Conservation (phyloP, 164 flowering plant genomes). For the Euptelea pleiosperma region DNA sequence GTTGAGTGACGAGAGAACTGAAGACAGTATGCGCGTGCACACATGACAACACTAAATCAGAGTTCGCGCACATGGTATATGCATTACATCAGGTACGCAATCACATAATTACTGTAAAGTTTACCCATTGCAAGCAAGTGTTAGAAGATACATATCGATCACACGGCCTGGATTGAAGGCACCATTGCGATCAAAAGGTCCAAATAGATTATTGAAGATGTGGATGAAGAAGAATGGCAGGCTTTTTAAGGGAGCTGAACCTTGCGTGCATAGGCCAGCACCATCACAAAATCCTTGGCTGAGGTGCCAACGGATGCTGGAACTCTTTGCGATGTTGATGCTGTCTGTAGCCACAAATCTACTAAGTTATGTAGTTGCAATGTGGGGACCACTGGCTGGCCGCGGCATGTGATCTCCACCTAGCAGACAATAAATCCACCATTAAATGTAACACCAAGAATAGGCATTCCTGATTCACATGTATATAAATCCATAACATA, state of each 20-base stretch:
- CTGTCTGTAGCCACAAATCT: conserved; percentile 61
- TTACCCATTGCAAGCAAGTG: not conserved
- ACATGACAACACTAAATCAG: not conserved
- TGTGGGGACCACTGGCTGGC: conserved; percentile 60
- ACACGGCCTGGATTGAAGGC: not conserved
- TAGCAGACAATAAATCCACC: conserved; percentile 19
- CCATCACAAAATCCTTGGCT: conserved; percentile 87
- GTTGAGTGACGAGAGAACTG: too few species aligned
- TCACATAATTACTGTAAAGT: not conserved
- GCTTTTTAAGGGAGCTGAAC: conserved; percentile 6
- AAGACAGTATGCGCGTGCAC: too few species aligned
- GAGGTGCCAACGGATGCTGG: conserved; percentile 59
- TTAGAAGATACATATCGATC: not conserved
- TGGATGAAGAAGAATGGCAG: conserved; percentile 1
- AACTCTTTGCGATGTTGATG: conserved; percentile 41
- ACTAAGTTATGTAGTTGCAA: conserved; percentile 48
- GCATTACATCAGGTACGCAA: not conserved
- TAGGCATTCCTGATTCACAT: too few species aligned
- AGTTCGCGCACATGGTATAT: not conserved
- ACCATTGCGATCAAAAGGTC: too few species aligned
- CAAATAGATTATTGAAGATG: not conserved
- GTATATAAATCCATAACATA: too few species aligned
- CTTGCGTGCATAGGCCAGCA: conserved; percentile 60
- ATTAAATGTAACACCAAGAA: too few species aligned
- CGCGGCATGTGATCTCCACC: conserved; percentile 80